Evolutionary conservation across 163 green algal species (phyloP).

Genomic region (Trebouxiophyceae sp.): DNA sequence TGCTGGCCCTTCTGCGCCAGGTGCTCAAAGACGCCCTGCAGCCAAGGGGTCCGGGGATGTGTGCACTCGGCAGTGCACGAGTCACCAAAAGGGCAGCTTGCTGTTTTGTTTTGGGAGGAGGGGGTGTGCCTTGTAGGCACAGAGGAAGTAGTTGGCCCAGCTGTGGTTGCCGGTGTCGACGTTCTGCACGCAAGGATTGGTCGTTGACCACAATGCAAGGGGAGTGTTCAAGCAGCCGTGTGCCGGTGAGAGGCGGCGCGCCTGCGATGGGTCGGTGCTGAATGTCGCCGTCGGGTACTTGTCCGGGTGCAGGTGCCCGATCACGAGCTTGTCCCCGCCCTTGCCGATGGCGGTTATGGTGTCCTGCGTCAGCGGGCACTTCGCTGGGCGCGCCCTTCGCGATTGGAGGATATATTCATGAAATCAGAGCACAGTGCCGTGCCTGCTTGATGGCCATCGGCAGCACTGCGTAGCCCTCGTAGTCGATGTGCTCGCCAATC

Average conservation of each 20-base stretch:
- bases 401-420: too few species aligned
- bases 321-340: conserved; percentile 41
- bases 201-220: too few species aligned
- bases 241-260: conserved; percentile 4
- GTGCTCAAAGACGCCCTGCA: conserved; percentile 69
- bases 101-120: neutral
- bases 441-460: conserved; percentile 90
- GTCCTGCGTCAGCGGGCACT: conserved; percentile 75
- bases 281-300: conserved; percentile 66
- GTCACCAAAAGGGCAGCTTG: too few species aligned
- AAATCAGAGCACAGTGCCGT: too few species aligned
- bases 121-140: conserved; percentile 75
- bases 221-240: too few species aligned
- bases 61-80: too few species aligned
- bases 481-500: conserved; percentile 98
- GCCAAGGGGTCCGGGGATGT: neutral
- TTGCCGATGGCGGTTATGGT: conserved; percentile 79
- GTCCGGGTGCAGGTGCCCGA: conserved; percentile 59
- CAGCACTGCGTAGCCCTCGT: conserved; percentile 91
- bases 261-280: conserved; percentile 59
- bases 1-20: conserved; percentile 29
- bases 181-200: too few species aligned
- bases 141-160: conserved; percentile 95
- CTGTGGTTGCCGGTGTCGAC: conserved; percentile 74
- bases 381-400: too few species aligned